phyloP scores from a whole-genome alignment of 257 asterid species.

The Cynanchum wilfordii region DNA sequence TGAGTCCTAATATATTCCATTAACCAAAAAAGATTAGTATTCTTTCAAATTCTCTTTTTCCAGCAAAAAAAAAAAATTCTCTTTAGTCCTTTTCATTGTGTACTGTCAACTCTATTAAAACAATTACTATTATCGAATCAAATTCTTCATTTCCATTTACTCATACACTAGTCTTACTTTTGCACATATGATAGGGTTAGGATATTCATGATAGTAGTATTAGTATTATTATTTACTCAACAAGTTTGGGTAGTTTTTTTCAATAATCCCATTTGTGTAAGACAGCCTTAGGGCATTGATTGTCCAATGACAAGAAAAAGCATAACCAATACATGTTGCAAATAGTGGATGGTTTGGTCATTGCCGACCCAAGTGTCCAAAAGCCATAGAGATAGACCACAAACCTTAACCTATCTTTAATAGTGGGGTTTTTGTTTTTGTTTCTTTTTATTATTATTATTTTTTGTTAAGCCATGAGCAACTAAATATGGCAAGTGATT shows the following conservation, averaged over 20 bases:
- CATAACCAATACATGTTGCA: neutral
- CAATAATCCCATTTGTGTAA: neutral
- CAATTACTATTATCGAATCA: slow-evolving; percentile 11
- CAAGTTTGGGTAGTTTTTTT: too few species aligned
- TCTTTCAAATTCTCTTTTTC: neutral
- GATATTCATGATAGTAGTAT: too few species aligned
- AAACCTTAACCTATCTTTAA: neutral
- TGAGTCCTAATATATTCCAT: slow-evolving; percentile 12
- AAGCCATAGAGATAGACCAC: slow-evolving; percentile 10
- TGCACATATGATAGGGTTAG: too few species aligned
- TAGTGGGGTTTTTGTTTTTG: slow-evolving; percentile 10
- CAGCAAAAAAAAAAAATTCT: too few species aligned
- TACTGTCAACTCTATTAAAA: neutral
- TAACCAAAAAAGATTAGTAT: neutral
- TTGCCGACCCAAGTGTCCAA: slow-evolving; percentile 14
- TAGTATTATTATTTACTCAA: too few species aligned
- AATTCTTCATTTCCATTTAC: slow-evolving; percentile 14
- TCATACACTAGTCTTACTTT: neutral
- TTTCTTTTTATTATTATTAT: too few species aligned
- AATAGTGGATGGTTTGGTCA: slow-evolving; percentile 6
- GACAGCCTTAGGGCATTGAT: neutral
- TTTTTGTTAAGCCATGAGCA: slow-evolving; percentile 6
- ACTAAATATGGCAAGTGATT: neutral
- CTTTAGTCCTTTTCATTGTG: neutral
- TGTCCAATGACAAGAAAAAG: neutral